Conservation (phyloP, 106 monocot genomes). For the Amphibolis antarctica region DNA sequence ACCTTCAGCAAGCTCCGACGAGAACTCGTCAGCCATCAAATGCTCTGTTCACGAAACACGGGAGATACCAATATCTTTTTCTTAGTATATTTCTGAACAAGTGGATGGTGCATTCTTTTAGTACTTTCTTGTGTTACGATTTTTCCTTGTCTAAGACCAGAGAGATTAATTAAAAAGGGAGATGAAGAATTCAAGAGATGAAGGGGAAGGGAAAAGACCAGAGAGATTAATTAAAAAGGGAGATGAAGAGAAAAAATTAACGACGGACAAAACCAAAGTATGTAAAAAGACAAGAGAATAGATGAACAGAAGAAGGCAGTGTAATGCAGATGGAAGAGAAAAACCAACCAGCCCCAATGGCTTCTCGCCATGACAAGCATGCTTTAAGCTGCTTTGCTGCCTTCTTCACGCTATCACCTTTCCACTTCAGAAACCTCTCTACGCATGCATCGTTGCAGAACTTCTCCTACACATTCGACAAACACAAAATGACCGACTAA, state of each 20-base stretch:
- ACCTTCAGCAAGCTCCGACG: conserved; percentile 75
- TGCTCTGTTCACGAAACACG: conserved; percentile 34
- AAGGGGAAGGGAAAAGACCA: too few relatives aligned
- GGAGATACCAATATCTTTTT: not conserved
- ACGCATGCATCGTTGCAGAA: conserved; percentile 85
- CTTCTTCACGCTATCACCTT: conserved; percentile 77
- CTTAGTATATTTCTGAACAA: too few relatives aligned
- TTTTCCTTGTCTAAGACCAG: too few relatives aligned
- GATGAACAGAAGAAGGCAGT: not conserved
- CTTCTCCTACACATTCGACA: conserved; percentile 49
- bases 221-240: too few relatives aligned
- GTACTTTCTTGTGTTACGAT: too few relatives aligned
- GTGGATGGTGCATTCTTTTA: too few relatives aligned
- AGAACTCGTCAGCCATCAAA: conserved; percentile 92
- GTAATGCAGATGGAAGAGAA: not conserved
- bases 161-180: too few relatives aligned
- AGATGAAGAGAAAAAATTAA: not conserved
- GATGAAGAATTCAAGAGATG: too few relatives aligned
- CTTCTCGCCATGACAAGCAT: conserved; percentile 84
- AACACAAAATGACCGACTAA: not conserved
- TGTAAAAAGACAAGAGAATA: not conserved
- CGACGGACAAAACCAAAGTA: not conserved
- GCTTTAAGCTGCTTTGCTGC: conserved; percentile 73
- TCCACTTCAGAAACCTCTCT: conserved; percentile 56
- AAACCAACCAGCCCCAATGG: conserved; percentile 54